phyloP scores from a whole-genome alignment of 1,284 basidiomycete species.

The Trametes polyzona region DNA sequence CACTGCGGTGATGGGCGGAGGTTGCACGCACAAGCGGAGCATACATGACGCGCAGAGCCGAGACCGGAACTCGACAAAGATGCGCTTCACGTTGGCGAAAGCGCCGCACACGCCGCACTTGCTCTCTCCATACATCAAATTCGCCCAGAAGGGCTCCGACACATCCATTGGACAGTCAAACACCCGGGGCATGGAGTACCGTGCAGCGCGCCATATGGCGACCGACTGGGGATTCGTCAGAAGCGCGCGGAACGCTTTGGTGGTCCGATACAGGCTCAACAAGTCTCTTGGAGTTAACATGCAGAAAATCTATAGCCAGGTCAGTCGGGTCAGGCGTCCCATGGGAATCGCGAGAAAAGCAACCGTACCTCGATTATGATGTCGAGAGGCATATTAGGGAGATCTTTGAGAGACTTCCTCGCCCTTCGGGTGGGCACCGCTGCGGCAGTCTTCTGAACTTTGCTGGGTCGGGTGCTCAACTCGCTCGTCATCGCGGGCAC shows the following conservation, averaged over 20 bases:
- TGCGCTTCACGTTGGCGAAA: neutral
- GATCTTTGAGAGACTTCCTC: neutral
- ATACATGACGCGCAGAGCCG: neutral
- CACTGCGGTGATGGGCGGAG: neutral
- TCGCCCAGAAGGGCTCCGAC: neutral
- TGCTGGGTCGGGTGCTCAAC: no score
- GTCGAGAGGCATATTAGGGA: neutral
- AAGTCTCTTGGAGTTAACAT: neutral
- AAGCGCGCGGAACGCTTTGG: neutral
- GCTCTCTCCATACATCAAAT: neutral
- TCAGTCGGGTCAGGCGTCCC: neutral
- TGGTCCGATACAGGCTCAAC: neutral
- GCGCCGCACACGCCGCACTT: neutral
- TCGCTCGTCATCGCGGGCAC: no score
- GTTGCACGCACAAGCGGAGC: neutral
- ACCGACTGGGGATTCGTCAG: neutral
- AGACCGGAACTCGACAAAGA: neutral
- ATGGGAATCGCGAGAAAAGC: neutral
- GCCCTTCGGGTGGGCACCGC: no score
- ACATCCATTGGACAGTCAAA: neutral
- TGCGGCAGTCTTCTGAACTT: no score
- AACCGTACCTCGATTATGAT: neutral
- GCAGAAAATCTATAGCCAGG: neutral
- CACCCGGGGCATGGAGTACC: neutral
- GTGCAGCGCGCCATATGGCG: neutral